Base-by-base conservation (phyloP, 75 land plant species). In the Pseudotsuga menziesii region DNA sequence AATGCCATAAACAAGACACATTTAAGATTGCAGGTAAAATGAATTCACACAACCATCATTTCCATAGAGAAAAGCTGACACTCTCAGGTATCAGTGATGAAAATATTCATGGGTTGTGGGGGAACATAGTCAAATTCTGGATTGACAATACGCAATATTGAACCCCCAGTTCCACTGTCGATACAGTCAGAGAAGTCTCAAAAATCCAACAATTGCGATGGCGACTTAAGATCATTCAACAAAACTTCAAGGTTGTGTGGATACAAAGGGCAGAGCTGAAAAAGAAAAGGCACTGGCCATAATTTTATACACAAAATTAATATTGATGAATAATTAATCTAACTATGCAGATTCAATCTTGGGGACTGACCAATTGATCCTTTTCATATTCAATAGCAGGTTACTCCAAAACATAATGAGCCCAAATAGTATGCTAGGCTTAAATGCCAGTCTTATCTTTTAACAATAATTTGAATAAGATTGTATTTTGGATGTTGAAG, bases 71-170 rank as follows among this genome's bases (percentile, higher is more conserved):
- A 57, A 52, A 35, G 36, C 15, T 16, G 25, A 55, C 35, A 78
- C n/a, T n/a, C 97, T 96, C 90, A 96, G 97, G 92, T 89, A 81
- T 96, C 99, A 67, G 99, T 96, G 54, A 96, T 94, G 78, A 96
- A 96, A 35, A 96, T 87, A 87, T 91, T 94, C 74, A 96, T 93
- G 64, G 94, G 94, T 78, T 92, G 87, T 52, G 99, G 99, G 44
- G 97, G 97, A 32, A 94, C 88, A 81, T 96, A 96, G 59, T 96
- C 99, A 85, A 96, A 96, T 72, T 89, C 75, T 78, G 99, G 99
- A 81, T 96, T 96, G 71, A 92, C 89, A 55, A 92, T 93, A 88
- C 92, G 89, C 35, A 92, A 78, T 85, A 84, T 85, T 55, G 89
- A 84, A 52, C 85, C 79, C 77, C 91, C 88, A 76, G 69, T 73